These are phyloP conservation scores for Phyllosticta ampelicida DNA, from an alignment of 2,329 filamentous ascomycete genomes.

Conservation along the genomic window DNA sequence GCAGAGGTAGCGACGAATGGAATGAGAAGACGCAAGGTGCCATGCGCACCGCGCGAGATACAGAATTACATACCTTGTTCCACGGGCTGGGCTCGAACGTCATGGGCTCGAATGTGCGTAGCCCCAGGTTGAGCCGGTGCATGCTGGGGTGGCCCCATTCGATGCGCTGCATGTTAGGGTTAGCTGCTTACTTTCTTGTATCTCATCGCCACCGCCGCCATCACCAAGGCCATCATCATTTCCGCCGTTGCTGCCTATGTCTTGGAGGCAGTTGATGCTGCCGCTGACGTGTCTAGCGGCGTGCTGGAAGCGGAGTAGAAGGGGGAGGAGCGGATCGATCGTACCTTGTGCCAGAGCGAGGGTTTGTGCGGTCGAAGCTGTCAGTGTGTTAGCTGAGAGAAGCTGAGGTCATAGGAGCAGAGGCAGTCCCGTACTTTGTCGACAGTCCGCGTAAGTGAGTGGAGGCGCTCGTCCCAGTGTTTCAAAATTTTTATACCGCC, in stretches of 20 bases:
- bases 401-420: background rate
- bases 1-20: too few relatives aligned
- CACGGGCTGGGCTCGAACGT: background rate
- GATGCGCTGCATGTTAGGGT: background rate
- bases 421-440: background rate
- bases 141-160: background rate
- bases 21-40: background rate
- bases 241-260: background rate
- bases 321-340: background rate
- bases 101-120: background rate
- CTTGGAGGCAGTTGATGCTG: too few relatives aligned
- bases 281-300: background rate
- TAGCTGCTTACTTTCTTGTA: background rate
- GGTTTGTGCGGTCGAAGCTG: background rate
- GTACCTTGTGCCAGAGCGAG: background rate
- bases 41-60: background rate
- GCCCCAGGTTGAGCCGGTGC: background rate
- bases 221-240: background rate
- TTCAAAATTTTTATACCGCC: background rate
- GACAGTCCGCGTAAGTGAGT: background rate
- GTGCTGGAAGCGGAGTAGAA: background rate
- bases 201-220: background rate
- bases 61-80: background rate
- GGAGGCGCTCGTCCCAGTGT: background rate
- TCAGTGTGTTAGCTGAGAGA: background rate